Base-by-base conservation (phyloP, 2,329 filamentous ascomycete genomes). In the Sphaerulina musiva region DNA sequence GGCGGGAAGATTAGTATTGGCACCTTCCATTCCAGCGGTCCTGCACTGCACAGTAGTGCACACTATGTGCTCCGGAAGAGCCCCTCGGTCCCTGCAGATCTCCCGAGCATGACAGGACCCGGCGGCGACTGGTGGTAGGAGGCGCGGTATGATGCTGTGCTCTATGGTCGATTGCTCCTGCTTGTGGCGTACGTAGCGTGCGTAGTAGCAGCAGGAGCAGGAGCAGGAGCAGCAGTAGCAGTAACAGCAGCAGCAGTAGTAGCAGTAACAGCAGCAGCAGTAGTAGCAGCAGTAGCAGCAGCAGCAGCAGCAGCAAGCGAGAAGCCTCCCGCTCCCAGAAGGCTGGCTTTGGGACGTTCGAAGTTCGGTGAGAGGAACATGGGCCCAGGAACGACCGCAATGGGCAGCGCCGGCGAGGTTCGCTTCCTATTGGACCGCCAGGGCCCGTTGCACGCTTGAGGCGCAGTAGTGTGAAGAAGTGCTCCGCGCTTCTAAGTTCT, bases 41-140 rank as follows among this genome's bases (percentile, higher is more conserved):
- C 23, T 20, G 42, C 42, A 29, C 20, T 20, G 20, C 20, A 20
- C 20, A 20, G 20, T 20, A 20, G 20, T 20, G 20, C 20, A 20
- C 20, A 10, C 34, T 40, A 34, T 38, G 11, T 29, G 38, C 34
- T 31, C 10, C 11, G 6, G 34, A 26, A 14, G 34, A 20, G n/a
- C 34, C 46, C 38, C 36, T 39, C 43, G 48, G 51, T 46, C 34
- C 52, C 53, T 58, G 56, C 56, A 58, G 56, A 55, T 58, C 46
- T 45, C 42, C 50, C 41, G 50, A 45, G 4, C 26, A 43, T 46
- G 46, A 48, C 20, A 20, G 20, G 20, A 20, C 20, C 20, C 20
- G 20, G 20, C 20, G 20, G 20, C 20, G 20, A 20, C 20, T 20
- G 20, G 20, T 49, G 11, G 20, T n/a, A 48, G 42, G 17, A 44